Evolutionary conservation across 257 asterid species (phyloP).

Genomic region (Nicotiana knightiana): DNA sequence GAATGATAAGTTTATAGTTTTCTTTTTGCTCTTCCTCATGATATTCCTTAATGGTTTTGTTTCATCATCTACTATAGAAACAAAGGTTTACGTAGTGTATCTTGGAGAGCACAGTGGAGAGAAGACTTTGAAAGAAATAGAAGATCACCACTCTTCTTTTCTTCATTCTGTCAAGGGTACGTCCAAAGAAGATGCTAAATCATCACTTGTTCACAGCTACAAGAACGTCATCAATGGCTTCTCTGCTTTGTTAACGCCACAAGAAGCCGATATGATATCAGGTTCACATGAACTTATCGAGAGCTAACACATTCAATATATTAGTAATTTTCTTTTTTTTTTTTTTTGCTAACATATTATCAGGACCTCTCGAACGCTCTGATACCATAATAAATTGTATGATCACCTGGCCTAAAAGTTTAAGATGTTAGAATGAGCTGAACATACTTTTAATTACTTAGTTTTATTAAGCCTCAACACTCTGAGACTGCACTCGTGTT

Average conservation of each 20-base stretch:
- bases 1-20: neutral
- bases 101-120: constrained; percentile 38
- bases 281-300: neutral
- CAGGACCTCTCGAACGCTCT: too few relatives aligned
- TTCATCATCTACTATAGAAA: neutral
- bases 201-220: constrained; percentile 37
- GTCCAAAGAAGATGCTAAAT: constrained; percentile 33
- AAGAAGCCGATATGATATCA: constrained; percentile 39
- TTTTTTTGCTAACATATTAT: too few relatives aligned
- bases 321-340: too few relatives aligned
- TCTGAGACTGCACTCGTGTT: neutral
- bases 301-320: too few relatives aligned
- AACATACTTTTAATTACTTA: neutral
- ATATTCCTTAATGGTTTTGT: neutral
- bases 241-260: constrained; percentile 43
- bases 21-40: neutral
- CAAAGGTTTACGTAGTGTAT: constrained; percentile 36
- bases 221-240: constrained; percentile 47
- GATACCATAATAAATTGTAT: too few relatives aligned
- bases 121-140: constrained; percentile 27
- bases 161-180: constrained; percentile 27
- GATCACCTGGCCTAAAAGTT: too few relatives aligned
- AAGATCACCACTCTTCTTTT: constrained; percentile 27
- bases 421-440: too few relatives aligned
- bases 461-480: neutral